Conservation (phyloP, 1,139 yeast genomes). For the Nakaseomyces delphensis region DNA sequence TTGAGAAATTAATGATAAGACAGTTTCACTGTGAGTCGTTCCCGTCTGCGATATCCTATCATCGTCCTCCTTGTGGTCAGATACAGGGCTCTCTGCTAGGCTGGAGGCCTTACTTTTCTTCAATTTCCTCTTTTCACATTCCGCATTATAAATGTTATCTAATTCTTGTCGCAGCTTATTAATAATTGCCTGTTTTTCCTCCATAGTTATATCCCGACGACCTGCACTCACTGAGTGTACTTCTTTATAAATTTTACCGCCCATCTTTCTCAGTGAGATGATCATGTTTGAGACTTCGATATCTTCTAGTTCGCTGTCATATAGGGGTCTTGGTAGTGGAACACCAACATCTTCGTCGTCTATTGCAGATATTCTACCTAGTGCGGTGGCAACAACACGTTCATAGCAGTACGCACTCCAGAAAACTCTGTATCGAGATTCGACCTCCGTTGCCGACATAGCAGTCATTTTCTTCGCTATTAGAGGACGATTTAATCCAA, state of each 20-base stretch:
- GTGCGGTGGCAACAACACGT: slow-evolving; percentile 37
- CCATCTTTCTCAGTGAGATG: slow-evolving; percentile 37
- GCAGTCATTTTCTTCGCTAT: slow-evolving; percentile 24
- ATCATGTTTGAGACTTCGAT: slow-evolving; percentile 36
- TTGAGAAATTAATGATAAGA: background rate
- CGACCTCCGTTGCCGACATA: slow-evolving; percentile 32
- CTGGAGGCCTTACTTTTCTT: slow-evolving; percentile 15
- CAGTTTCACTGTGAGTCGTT: background rate
- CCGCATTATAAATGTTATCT: slow-evolving; percentile 36
- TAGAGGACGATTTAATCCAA: slow-evolving; percentile 38
- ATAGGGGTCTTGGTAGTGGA: slow-evolving; percentile 35
- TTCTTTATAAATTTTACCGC: slow-evolving; percentile 36
- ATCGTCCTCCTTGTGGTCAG: background rate
- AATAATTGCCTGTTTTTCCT: slow-evolving; percentile 30
- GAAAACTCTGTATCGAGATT: slow-evolving; percentile 38
- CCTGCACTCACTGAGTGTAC: slow-evolving; percentile 38
- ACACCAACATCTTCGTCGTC: slow-evolving; percentile 41
- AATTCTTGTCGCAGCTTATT: slow-evolving; percentile 34
- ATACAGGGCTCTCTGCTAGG: background rate
- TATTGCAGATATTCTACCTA: slow-evolving; percentile 40
- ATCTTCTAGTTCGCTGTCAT: slow-evolving; percentile 36
- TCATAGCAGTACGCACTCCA: slow-evolving; percentile 47
- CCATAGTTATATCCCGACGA: slow-evolving; percentile 23
- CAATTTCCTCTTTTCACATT: slow-evolving; percentile 17
- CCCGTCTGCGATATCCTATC: background rate